These are phyloP conservation scores for Cladosporium velox DNA, from an alignment of 2,329 filamentous ascomycete genomes.

Conservation along the genomic window DNA sequence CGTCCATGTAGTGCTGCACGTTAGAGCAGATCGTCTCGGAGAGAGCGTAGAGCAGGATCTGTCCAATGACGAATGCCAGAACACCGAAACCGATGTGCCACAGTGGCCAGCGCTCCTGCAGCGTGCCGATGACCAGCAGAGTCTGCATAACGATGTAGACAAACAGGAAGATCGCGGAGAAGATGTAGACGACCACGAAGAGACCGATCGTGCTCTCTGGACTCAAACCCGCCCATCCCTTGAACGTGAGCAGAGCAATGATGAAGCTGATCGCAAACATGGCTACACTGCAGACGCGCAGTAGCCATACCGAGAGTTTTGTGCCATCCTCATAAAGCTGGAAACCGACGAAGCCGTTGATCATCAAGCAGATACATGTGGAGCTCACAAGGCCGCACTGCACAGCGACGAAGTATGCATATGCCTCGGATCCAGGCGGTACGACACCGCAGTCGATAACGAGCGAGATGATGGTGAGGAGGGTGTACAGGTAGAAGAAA, in stretches of 20 bases:
- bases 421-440: conserved; percentile 75
- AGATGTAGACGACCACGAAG: conserved; percentile 87
- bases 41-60: conserved; percentile 90
- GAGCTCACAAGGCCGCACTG: conserved; percentile 85
- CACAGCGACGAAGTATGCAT: conserved; percentile 86
- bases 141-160: conserved; percentile 88
- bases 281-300: conserved; percentile 73
- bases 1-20: conserved; percentile 89
- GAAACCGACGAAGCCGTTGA: conserved; percentile 98
- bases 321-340: conserved; percentile 98
- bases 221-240: conserved; percentile 80
- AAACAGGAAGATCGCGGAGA: conserved; percentile 83
- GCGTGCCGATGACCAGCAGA: conserved; percentile 81
- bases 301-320: conserved; percentile 86
- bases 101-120: conserved; percentile 93
- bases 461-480: conserved; percentile 84
- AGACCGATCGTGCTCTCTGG: conserved; percentile 85
- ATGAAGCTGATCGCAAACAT: conserved; percentile 88
- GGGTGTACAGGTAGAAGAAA: conserved; percentile 97
- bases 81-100: conserved; percentile 88
- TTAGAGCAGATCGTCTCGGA: conserved; percentile 80
- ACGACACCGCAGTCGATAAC: conserved; percentile 91
- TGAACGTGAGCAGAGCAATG: conserved; percentile 89
- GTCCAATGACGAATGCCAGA: conserved; percentile 87
- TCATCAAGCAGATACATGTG: conserved; percentile 82